Conservation (phyloP, 306 rosid genomes). For the Pterocarpus santalinus region DNA sequence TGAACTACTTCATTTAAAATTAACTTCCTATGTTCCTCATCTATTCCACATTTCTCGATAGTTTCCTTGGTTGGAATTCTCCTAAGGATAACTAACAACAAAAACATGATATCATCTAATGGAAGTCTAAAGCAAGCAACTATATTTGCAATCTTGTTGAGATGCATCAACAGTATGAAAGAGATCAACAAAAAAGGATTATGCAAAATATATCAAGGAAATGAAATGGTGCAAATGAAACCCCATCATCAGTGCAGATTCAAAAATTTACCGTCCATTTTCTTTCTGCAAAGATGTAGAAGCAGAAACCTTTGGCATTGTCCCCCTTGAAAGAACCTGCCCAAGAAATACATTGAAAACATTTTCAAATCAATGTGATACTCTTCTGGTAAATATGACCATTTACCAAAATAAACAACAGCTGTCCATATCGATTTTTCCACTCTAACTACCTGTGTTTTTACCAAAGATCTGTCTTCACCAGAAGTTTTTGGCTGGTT, state of each 20-base stretch:
- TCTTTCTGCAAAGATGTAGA: constrained; percentile 61
- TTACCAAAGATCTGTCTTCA: constrained; percentile 59
- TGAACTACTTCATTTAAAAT: neutral
- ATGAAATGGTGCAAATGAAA: constrained; percentile 23
- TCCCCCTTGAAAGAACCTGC: constrained; percentile 69
- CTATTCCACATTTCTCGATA: constrained; percentile 25
- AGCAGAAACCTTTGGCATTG: constrained; percentile 63
- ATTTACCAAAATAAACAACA: constrained; percentile 28
- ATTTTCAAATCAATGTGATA: constrained; percentile 29
- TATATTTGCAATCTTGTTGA: constrained; percentile 26
- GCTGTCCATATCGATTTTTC: constrained; percentile 21
- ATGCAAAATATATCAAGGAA: constrained; percentile 12
- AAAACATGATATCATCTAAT: constrained; percentile 28
- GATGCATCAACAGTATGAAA: constrained; percentile 29
- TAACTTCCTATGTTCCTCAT: constrained; percentile 7
- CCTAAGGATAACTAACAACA: constrained; percentile 11
- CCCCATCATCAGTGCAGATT: constrained; percentile 22
- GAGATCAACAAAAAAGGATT: neutral
- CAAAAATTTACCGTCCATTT: constrained; percentile 61
- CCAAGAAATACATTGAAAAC: constrained; percentile 28
- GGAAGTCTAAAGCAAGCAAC: constrained; percentile 13
- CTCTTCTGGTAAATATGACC: neutral
- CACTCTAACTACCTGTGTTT: constrained; percentile 61
- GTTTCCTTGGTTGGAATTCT: constrained; percentile 29
- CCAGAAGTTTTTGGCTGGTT: constrained; percentile 61